Base-by-base conservation (phyloP, 2,329 filamentous ascomycete genomes). In the Cladophialophora carrionii region DNA sequence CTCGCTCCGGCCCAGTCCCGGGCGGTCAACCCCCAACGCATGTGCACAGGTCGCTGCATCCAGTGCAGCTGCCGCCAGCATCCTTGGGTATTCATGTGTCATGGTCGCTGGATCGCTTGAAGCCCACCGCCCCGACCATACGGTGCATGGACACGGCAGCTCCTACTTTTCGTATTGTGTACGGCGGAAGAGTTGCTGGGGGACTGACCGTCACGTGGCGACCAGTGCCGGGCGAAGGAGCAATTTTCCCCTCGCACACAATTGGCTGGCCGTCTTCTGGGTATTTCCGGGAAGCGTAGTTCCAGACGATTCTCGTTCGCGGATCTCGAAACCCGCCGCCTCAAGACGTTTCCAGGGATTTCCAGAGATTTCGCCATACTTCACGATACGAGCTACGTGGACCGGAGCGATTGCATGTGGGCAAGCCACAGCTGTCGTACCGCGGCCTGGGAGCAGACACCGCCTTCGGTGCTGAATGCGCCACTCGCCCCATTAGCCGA, bases 401-500 rank as follows among this genome's bases (percentile, higher is more conserved):
- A 41, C 34, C 34, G 34, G 34, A 8, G 17, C 34, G 34, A 41
- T 8, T 41, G 34, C 8, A 41, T 8, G 34, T 7, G 22, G 46
- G 3, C 20, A 12, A 51, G 48, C 48, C 20, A 51, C 48, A 9
- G 22, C 17, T 43, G 37, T 17, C 14, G 14, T 8, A 8, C 37
- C 17, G 37, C 37, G 14, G 37, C 37, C 14, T 17, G 7, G 37
- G n/a, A 43, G 37, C 37, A 43, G 37, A 20, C 8, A 51, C 5
- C 48, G 48, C 12, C 2, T 29, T 29, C 26, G 41, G 41, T 43
- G 10, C n/a, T 43, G 41, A 43, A 26, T 46, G 32, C 46, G 57
- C 57, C 57, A 60, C 46, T 43, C 9, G 48, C 37, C 20, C 37
- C 20, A 17, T 26, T 24, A 53, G 43, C 57, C 46, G 48, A 60